Evolutionary conservation across 768 basidiomycete genomes (phyloP), one percentile per base, ranked within the genome.

Genomic region (Mycena latifolia): DNA sequence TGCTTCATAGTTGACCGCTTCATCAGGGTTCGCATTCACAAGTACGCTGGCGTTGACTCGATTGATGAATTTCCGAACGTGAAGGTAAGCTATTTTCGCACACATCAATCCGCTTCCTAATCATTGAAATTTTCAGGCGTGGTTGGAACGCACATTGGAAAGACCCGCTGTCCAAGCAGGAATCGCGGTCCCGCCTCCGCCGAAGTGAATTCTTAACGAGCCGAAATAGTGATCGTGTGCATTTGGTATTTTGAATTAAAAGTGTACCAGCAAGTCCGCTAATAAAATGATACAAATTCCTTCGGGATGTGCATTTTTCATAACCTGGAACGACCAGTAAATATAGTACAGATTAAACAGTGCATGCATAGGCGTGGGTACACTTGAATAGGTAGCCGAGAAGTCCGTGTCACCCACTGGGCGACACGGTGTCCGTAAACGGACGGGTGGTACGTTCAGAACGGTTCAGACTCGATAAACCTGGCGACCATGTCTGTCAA

Each of bases 51-150:
- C 10, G 78, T 91, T 22, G 84, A 88, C 45, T 83, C 73, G 28
- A 77, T 93, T 54, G 86, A 89, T 51, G 84, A 86, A 39, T 92
- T 83, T 81, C 92, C 93, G 0, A 78, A 81, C 69, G 75, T 93
- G 59, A 87, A 88, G 81, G 90, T 84, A 46, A 28, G 63, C 47
- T 22, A 14, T 29, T 25, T 53, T 27, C 17, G n/a, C n/a, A n/a
- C n/a, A n/a, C n/a, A n/a, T n/a, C n/a, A n/a, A n/a, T 27, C 10
- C 7, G 2, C 6, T n/a, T 31, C 7, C 45, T 28, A 37, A n/a
- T 29, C 33, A 11, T 25, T 24, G 2, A 18, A 28, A 29, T 25
- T 7, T 29, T 53, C 28, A 73, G 72, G 66, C 61, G 52, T 72
- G 71, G 72, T n/a, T 66, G 43, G 65, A 72, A 31, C 66, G 68